Evolutionary conservation across 1,284 basidiomycete genomes (phyloP).

Genomic region (Trametes pubescens): DNA sequence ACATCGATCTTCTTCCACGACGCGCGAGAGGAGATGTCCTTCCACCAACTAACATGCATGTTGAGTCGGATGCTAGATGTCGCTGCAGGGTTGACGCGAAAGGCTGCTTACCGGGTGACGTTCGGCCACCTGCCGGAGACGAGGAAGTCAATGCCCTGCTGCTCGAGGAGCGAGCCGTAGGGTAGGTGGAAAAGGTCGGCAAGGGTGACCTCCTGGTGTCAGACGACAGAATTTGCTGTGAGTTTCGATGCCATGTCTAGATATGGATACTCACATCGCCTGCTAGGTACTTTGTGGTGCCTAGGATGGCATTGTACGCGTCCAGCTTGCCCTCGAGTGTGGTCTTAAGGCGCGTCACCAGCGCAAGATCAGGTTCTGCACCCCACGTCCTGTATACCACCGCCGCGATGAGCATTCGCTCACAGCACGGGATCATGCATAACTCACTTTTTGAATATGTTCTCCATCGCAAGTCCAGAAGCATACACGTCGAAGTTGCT

Average conservation of each 20-base stretch:
- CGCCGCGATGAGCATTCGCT: background rate
- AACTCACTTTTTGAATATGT: constrained; percentile 54
- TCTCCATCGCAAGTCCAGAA: constrained; percentile 50
- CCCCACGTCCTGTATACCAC: constrained; percentile 13
- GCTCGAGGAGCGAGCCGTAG: constrained; percentile 45
- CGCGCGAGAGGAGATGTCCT: constrained; percentile 44
- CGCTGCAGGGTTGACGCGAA: too few relatives aligned
- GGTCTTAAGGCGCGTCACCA: constrained; percentile 21
- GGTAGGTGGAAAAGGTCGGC: constrained; percentile 64
- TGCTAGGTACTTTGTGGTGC: constrained; percentile 54
- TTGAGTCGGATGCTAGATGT: background rate
- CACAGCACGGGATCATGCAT: background rate
- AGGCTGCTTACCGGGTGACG: constrained; percentile 36
- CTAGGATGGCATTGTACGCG: constrained; percentile 55
- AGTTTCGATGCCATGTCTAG: too few relatives aligned
- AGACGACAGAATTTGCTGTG: background rate
- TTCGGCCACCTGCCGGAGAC: constrained; percentile 40
- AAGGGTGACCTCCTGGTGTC: constrained; percentile 50
- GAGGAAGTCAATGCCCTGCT: constrained; percentile 34
- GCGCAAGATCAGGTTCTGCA: constrained; percentile 23
- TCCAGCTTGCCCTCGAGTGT: constrained; percentile 49
- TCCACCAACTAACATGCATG: constrained; percentile 45
- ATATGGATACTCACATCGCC: constrained; percentile 49
- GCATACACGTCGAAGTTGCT: constrained; percentile 60
- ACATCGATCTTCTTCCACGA: constrained; percentile 43